Conservation (phyloP, 371 early-diverging fungal genomes). For the Apophysomyces elegans region DNA sequence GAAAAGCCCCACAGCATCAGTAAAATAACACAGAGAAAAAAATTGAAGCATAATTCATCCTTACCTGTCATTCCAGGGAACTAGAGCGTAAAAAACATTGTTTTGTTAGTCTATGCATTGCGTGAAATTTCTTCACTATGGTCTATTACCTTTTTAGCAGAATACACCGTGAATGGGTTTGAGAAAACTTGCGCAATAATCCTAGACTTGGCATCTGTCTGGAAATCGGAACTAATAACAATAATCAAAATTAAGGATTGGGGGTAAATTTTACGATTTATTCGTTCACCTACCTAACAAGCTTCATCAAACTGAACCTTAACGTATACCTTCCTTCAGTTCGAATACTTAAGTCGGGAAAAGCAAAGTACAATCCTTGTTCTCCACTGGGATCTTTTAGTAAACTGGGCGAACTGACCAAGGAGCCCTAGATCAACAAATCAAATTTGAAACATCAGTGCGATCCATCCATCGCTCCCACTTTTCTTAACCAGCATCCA, state of each 20-base stretch:
- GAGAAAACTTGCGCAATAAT: constrained; percentile 64
- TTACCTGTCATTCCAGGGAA: constrained; percentile 72
- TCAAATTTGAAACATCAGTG: neutral
- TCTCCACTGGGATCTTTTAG: constrained; percentile 62
- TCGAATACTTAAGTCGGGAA: constrained; percentile 88
- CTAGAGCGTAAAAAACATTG: constrained; percentile 19
- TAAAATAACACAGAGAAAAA: constrained; percentile 7
- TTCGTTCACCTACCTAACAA: constrained; percentile 39
- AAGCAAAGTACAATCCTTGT: constrained; percentile 89
- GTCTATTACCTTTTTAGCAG: constrained; percentile 56
- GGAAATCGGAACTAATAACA: constrained; percentile 49
- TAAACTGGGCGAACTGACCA: constrained; percentile 80
- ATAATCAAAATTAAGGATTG: neutral
- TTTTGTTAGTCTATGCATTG: neutral
- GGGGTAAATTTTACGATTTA: neutral
- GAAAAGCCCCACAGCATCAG: constrained; percentile 4
- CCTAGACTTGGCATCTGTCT: constrained; percentile 57
- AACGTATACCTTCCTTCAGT: constrained; percentile 87
- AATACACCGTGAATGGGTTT: constrained; percentile 63
- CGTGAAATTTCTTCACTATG: neutral
- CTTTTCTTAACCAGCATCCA: too few relatives aligned
- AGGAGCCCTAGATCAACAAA: constrained; percentile 54
- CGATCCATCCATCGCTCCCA: too few relatives aligned
- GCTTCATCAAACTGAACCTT: constrained; percentile 67
- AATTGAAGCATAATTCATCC: neutral